A percentile compares a stretch with the other conserved stretches of the same genome.
phyloP scores from a whole-genome alignment of 2,329 filamentous ascomycete species.

The Lojkania enalia region DNA sequence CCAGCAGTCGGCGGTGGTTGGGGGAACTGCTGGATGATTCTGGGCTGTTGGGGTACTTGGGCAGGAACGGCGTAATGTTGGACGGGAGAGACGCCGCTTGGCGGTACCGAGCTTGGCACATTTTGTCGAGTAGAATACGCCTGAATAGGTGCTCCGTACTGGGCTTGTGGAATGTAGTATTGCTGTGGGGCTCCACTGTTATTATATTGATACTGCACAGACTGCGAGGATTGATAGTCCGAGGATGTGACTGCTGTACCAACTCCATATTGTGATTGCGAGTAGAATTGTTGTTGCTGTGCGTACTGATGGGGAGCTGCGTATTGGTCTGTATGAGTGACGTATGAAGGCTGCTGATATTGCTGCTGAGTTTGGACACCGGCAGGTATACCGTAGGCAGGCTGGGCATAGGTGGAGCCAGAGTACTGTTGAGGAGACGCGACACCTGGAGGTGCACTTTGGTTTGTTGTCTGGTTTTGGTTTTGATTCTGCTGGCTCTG shows the following conservation, averaged over 20 bases:
- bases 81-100: not conserved
- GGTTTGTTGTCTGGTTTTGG: no score
- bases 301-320: not conserved
- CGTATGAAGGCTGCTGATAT: not conserved
- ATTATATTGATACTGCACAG: no score
- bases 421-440: no score
- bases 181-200: no score
- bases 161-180: not conserved
- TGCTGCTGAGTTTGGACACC: no score
- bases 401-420: no score
- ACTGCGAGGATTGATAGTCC: no score
- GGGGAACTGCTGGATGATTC: not conserved
- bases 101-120: no score
- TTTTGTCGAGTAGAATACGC: constrained; percentile 1
- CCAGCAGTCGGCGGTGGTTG: not conserved
- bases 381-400: no score
- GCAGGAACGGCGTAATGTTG: constrained; percentile 3
- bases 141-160: not conserved
- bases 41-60: not conserved
- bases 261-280: no score
- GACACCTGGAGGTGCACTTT: not conserved
- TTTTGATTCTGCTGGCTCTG: constrained; percentile 1
- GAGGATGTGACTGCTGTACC: no score
- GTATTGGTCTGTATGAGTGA: not conserved
- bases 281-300: no score